Evolutionary conservation across 148 eudicot genomes (phyloP).

Genomic region (Vaccinium myrtillus): DNA sequence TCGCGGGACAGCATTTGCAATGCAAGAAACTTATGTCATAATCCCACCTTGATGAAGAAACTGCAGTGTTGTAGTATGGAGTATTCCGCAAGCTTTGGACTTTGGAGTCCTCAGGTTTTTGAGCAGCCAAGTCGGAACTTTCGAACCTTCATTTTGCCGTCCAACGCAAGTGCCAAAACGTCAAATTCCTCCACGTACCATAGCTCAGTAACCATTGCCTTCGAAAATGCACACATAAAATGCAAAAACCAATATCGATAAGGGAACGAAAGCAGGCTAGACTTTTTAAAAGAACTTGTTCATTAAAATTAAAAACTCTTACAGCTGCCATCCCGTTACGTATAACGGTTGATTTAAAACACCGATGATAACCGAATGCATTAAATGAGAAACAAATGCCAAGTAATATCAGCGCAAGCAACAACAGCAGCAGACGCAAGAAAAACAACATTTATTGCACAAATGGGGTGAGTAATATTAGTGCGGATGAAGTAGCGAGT

Average conservation of each 20-base stretch:
- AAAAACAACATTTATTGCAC: not conserved
- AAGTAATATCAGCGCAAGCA: not conserved
- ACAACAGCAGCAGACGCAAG: not conserved
- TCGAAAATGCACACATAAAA: slow-evolving; percentile 9
- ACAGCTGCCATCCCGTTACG: not conserved
- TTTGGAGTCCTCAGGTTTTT: slow-evolving; percentile 29
- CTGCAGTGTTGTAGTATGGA: not conserved
- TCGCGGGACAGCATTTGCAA: not conserved
- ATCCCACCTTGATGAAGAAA: not conserved
- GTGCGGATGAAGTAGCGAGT: not conserved
- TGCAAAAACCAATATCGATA: not conserved
- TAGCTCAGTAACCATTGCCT: slow-evolving; percentile 79
- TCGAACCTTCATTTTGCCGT: slow-evolving; percentile 71
- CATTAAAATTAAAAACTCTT: no score
- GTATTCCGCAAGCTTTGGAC: not conserved
- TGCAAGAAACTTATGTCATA: not conserved
- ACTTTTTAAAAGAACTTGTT: not conserved
- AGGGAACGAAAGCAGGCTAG: not conserved
- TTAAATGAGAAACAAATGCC: not conserved
- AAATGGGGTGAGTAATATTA: not conserved
- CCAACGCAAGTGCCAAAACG: slow-evolving; percentile 79
- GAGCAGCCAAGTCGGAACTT: slow-evolving; percentile 74
- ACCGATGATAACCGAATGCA: not conserved
- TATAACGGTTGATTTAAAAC: not conserved
- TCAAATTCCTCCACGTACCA: slow-evolving; percentile 98